Percentiles rank a stretch among this genome's conserved stretches.
Evolutionary conservation across 495 filamentous ascomycete species (phyloP).

Genomic region (Podospora pseudocomata): DNA sequence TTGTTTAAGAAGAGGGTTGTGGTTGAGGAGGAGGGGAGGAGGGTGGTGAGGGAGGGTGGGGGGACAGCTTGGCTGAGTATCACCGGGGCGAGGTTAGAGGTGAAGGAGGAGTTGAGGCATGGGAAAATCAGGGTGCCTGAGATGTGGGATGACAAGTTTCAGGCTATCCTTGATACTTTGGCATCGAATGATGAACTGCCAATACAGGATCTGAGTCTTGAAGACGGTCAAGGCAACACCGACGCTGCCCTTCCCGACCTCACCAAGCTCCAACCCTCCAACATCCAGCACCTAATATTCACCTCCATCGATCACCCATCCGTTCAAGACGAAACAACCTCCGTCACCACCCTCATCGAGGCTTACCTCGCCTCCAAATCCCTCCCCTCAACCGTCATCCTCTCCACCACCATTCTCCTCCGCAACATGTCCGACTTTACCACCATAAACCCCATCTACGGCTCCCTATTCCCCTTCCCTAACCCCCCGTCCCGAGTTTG

Average conservation of each 20-base stretch:
- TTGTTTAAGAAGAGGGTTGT: constrained; percentile 71
- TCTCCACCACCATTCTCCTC: constrained; percentile 72
- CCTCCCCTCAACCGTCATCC: constrained; percentile 54
- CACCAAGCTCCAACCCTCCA: not conserved
- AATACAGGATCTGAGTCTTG: not conserved
- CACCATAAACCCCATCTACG: constrained; percentile 69
- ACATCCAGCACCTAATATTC: constrained; percentile 25
- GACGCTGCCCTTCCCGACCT: not conserved
- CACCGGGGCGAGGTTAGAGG: constrained; percentile 52
- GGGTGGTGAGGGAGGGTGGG: constrained; percentile 60
- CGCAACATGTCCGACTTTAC: constrained; percentile 76
- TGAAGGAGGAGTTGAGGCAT: constrained; percentile 34
- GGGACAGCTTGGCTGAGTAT: constrained; percentile 66
- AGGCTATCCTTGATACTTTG: constrained; percentile 23
- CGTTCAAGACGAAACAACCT: constrained; percentile 36
- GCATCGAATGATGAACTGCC: not conserved
- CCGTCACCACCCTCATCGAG: constrained; percentile 37
- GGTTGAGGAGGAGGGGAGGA: constrained; percentile 52
- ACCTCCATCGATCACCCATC: constrained; percentile 13
- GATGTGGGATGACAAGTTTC: constrained; percentile 48
- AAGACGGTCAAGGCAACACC: not conserved
- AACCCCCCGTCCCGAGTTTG: constrained; percentile 85
- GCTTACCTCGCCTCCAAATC: constrained; percentile 25
- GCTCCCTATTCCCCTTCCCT: constrained; percentile 58
- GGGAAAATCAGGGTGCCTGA: constrained; percentile 43